phyloP scores from a whole-genome alignment of 176 grass and related monocot species.

The Lolium multiflorum region DNA sequence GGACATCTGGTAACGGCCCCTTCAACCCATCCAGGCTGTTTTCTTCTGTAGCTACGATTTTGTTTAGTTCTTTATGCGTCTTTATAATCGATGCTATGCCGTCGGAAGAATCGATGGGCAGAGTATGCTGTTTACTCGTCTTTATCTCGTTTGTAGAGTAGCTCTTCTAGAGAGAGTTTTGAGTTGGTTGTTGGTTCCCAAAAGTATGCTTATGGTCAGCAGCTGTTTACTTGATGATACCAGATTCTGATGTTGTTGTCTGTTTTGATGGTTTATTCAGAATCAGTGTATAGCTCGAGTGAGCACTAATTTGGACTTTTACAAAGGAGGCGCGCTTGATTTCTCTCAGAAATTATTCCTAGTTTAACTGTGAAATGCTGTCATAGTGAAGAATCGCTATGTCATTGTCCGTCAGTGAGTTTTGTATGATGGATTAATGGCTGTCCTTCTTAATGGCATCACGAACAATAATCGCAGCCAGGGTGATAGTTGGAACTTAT shows the following conservation, averaged over 20 bases:
- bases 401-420: background rate
- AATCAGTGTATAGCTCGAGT: slow-evolving; percentile 12
- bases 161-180: background rate
- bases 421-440: background rate
- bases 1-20: slow-evolving; percentile 76
- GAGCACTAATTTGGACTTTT: background rate
- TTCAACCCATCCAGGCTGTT: background rate
- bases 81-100: background rate
- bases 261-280: background rate
- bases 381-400: background rate
- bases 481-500: background rate
- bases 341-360: slow-evolving; percentile 11
- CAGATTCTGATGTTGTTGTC: background rate
- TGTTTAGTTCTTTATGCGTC: background rate
- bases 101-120: background rate
- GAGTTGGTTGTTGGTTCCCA: background rate
- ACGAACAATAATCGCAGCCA: background rate
- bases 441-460: background rate
- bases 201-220: background rate
- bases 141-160: background rate
- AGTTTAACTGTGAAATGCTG: slow-evolving; percentile 7
- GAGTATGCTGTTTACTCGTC: no score
- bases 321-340: background rate
- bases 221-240: background rate
- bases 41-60: background rate